Percentiles rank a stretch among this genome's conserved stretches.
Conservation (phyloP, 1,139 yeast genomes). For the Zhuliangozyma parablackwelliae region DNA sequence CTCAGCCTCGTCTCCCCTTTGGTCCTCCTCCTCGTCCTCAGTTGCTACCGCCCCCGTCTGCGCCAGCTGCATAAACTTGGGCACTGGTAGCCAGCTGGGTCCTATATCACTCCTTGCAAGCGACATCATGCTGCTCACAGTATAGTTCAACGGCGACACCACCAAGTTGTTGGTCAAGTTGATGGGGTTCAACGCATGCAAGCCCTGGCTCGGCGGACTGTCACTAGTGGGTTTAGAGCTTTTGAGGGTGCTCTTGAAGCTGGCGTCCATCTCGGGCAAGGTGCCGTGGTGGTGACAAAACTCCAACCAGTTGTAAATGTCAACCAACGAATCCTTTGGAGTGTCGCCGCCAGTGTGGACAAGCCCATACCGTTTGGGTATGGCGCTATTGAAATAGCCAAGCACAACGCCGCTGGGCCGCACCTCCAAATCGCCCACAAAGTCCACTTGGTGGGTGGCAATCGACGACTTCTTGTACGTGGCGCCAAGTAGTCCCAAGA, state of each 20-base stretch:
- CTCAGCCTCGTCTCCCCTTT: conserved; percentile 12
- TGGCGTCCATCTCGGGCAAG: conserved; percentile 9
- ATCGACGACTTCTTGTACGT: conserved; percentile 30
- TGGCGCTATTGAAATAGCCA: conserved; percentile 19
- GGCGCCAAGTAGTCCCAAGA: conserved; percentile 25
- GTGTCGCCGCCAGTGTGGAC: conserved; percentile 16
- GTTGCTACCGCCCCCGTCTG: too few relatives aligned
- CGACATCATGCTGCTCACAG: conserved; percentile 31
- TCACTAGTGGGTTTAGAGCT: too few relatives aligned
- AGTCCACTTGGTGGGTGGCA: conserved; percentile 5
- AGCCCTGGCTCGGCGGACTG: conserved; percentile 1
- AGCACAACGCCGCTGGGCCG: conserved; percentile 25
- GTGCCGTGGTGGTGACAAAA: conserved; percentile 29
- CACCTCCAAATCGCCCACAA: conserved; percentile 4
- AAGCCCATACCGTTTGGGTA: conserved; percentile 33
- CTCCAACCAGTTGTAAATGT: conserved; percentile 32
- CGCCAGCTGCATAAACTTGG: background rate
- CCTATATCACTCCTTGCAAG: conserved; percentile 6
- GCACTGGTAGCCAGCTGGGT: conserved; percentile 3
- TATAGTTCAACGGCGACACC: conserved; percentile 35
- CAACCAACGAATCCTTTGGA: conserved; percentile 15
- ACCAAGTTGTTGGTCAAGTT: conserved; percentile 34
- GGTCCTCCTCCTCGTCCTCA: too few relatives aligned
- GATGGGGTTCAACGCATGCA: conserved; percentile 26
- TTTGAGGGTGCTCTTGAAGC: conserved; percentile 15